phyloP scores from a whole-genome alignment of 1,284 basidiomycete genomes.

The Bjerkandera adusta region DNA sequence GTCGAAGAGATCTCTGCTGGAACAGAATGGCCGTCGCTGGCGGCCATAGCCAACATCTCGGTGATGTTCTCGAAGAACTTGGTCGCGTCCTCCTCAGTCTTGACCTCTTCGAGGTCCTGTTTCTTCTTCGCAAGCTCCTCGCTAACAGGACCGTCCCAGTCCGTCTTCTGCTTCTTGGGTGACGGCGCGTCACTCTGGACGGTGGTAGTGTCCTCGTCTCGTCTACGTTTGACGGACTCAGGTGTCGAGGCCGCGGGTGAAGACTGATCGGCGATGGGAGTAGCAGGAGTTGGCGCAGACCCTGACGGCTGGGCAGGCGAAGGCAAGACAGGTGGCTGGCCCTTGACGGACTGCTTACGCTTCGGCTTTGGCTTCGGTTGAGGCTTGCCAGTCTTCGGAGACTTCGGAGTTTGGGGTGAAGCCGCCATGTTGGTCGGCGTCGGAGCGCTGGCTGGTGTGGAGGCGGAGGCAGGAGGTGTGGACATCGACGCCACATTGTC shows the following conservation, averaged over 20 bases:
- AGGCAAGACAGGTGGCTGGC: constrained; percentile 14
- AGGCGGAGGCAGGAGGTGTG: constrained; percentile 36
- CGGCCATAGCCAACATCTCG: constrained; percentile 53
- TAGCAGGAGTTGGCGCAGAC: constrained; percentile 31
- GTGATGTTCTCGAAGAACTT: constrained; percentile 63
- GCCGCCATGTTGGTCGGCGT: constrained; percentile 49
- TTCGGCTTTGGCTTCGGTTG: constrained; percentile 41
- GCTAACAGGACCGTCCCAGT: constrained; percentile 60
- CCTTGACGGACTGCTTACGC: constrained; percentile 34
- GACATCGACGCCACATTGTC: constrained; percentile 14
- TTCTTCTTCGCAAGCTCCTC: constrained; percentile 53
- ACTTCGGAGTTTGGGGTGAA: constrained; percentile 40
- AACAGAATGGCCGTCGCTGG: constrained; percentile 42
- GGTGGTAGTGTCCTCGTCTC: constrained; percentile 53
- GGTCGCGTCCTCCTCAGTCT: constrained; percentile 63
- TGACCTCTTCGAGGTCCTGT: constrained; percentile 54
- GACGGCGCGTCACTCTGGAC: constrained; percentile 46
- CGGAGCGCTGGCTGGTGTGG: constrained; percentile 52
- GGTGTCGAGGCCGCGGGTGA: constrained; percentile 23
- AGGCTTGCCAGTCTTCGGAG: constrained; percentile 34
- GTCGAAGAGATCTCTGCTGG: constrained; percentile 55
- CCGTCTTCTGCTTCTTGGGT: constrained; percentile 67
- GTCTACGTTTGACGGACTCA: constrained; percentile 47
- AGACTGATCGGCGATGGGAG: constrained; percentile 23
- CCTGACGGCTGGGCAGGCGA: constrained; percentile 12